Evolutionary conservation across 2,329 filamentous ascomycete species (phyloP).

Genomic region (Ophiostoma quercus): DNA sequence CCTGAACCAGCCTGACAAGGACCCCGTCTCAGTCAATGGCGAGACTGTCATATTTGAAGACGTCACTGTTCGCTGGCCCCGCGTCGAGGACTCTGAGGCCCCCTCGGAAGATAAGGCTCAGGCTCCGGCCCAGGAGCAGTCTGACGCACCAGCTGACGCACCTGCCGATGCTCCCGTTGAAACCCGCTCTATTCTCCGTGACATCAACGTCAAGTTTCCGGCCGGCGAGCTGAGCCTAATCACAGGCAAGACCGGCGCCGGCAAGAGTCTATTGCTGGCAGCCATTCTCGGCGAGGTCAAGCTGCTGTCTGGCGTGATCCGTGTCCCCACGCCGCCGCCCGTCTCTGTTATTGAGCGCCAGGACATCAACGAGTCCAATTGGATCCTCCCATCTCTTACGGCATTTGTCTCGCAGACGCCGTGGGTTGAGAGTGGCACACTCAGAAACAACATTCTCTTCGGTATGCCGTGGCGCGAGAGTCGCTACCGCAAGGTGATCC

Average conservation of each 20-base stretch:
- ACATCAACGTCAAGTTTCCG: slow-evolving; percentile 35
- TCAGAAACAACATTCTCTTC: slow-evolving; percentile 44
- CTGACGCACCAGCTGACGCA: background rate
- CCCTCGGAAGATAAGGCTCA: background rate
- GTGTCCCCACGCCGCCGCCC: slow-evolving; percentile 30
- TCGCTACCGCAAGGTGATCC: slow-evolving; percentile 44
- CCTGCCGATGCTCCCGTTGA: background rate
- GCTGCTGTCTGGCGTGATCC: slow-evolving; percentile 34
- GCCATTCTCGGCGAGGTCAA: slow-evolving; percentile 40
- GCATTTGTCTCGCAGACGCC: slow-evolving; percentile 45
- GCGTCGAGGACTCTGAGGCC: slow-evolving; percentile 30
- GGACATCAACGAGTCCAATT: slow-evolving; percentile 30
- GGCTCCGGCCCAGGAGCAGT: background rate
- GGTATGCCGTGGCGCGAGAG: slow-evolving; percentile 37
- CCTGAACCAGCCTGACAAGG: slow-evolving; percentile 33
- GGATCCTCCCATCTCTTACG: slow-evolving; percentile 38
- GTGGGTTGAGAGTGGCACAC: slow-evolving; percentile 44
- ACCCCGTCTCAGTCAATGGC: slow-evolving; percentile 29
- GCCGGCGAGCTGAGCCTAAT: slow-evolving; percentile 36
- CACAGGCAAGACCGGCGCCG: slow-evolving; percentile 38
- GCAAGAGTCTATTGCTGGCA: slow-evolving; percentile 39
- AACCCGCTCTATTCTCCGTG: slow-evolving; percentile 33
- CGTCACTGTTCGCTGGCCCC: slow-evolving; percentile 36
- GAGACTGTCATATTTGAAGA: slow-evolving; percentile 32
- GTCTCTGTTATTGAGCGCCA: slow-evolving; percentile 28